Percentiles rank a stretch among this genome's conserved stretches.
Evolutionary conservation across 768 basidiomycete genomes (phyloP).

Genomic region (Boletus sp.): DNA sequence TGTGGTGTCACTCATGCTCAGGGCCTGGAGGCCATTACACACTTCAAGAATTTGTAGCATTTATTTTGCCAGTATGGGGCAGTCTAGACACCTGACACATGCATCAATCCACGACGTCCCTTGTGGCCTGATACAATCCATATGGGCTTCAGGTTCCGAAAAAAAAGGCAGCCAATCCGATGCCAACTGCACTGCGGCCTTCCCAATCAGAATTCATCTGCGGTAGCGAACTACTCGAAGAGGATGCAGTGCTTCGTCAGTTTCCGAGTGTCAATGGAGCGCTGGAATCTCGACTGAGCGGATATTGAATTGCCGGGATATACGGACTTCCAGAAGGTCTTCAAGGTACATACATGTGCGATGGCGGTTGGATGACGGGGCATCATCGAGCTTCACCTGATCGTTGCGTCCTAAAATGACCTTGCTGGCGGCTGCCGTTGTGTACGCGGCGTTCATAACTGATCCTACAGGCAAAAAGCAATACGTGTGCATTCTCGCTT

Average conservation of each 20-base stretch:
- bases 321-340: conserved; percentile 28
- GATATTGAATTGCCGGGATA: conserved; percentile 31
- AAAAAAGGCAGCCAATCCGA: conserved; percentile 2
- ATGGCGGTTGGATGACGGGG: conserved; percentile 16
- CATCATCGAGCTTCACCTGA: conserved; percentile 21
- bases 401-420: conserved; percentile 8
- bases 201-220: conserved; percentile 5
- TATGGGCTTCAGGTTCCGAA: conserved; percentile 1
- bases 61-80: conserved; percentile 2
- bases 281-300: conserved; percentile 32
- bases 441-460: conserved; percentile 22
- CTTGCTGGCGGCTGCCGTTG: conserved; percentile 15
- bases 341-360: conserved; percentile 16
- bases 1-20: conserved; percentile 1
- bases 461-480: conserved; percentile 14
- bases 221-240: conserved; percentile 16
- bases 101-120: conserved; percentile 12
- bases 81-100: conserved; percentile 19
- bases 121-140: conserved; percentile 7
- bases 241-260: conserved; percentile 12
- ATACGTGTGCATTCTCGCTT: conserved; percentile 19
- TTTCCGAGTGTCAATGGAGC: conserved; percentile 20
- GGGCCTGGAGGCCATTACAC: conserved; percentile 9
- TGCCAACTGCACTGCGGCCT: conserved; percentile 7
- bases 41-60: conserved; percentile 5